Evolutionary conservation across 805 yeast genomes (phyloP), one percentile per base, ranked within the genome.

Genomic region (Metschnikowia aberdeeniae): DNA sequence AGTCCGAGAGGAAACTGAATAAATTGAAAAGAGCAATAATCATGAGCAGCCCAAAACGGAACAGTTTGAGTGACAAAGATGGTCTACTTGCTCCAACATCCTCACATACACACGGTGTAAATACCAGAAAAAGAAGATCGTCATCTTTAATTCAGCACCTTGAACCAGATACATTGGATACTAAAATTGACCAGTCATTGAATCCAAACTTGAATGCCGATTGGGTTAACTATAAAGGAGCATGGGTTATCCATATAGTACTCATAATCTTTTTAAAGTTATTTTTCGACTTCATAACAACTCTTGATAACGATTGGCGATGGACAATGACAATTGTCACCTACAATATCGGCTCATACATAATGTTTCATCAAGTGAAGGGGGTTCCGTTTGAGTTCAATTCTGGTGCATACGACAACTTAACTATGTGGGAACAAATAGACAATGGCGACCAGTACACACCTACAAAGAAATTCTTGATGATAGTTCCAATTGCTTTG

Each of bases 401-500:
- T 61, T 84, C 86, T 34, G 99, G 99, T 35, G 98, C 97, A 0
- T 93, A 86, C 66, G 99, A 92, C 62, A 84, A 88, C 59, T 75
- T 92, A 54, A 93, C 97, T 19, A 89, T 92, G 97, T 92, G 99
- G 99, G 99, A 92, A 67, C 99, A 92, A 67, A 84, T 85, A 47
- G 95, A 87, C 64, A 82, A 90, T 58, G 99, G 98, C 47, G 97
- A 89, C 61, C 95, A 89, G 65, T 92, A 90, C 64, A 93, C 99
- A 0, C 99, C 99, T 10, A 83, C 96, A 32, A 90, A 93, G 73
- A 92, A 92, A 67, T 92, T 89, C 61, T 72, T 92, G 53, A 78
- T 92, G 70, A 82, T 87, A 40, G 97, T 93, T n/a, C 99, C 99
- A 24, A 86, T 93, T 52, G 82, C 81, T 6, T 73, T 93, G 58